Evolutionary conservation across 257 asterid genomes (phyloP), one percentile per base, ranked within the genome.

Genomic region (Henckelia pumila): DNA sequence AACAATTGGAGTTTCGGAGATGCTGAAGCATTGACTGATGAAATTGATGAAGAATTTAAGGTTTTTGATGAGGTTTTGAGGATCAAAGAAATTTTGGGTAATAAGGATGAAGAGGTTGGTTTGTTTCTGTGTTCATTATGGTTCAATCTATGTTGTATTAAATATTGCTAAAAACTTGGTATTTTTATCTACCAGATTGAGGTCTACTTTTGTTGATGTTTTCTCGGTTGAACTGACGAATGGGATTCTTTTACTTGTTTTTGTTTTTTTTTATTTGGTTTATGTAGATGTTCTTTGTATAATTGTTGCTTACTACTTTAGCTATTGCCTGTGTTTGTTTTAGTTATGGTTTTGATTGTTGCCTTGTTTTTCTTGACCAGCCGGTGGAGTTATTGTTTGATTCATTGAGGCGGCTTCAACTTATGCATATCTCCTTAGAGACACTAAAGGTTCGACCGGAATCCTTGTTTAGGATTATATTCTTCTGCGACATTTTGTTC

Each of bases 391-490:
- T 59, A 66, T 64, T 92, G 75, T 74, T 75, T 65, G 88, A 86
- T 49, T 88, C 89, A 28, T 71, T 90, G 73, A 80, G 90, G 77
- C 71, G 84, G 79, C 89, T 90, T 71, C 88, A 86, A 71, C 75
- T 84, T 62, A 81, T 84, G 89, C 80, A 56, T 59, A 57, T 88
- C 66, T 70, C 92, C 19, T 81, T 88, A 67, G 97, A 86, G 79
- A 80, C 78, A 71, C 64, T 90, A 14, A 83, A 88, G 97, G 97
- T 88, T 79, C 49, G 78, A 58, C 30, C n/a, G 17, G 56, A n/a
- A 26, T 64, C 68, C 35, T 66, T 35, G 67, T 30, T 57, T 44
- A 44, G 53, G 53, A 44, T 44, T 4, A 14, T 4, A 14, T 5
- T 44, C 16, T 44, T 44, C 53, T 16, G 53, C 8, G 5, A 4